These are phyloP conservation scores for Globisporangium middletonii DNA, from an alignment of 352 stramenopile species.

Conservation along the genomic window DNA sequence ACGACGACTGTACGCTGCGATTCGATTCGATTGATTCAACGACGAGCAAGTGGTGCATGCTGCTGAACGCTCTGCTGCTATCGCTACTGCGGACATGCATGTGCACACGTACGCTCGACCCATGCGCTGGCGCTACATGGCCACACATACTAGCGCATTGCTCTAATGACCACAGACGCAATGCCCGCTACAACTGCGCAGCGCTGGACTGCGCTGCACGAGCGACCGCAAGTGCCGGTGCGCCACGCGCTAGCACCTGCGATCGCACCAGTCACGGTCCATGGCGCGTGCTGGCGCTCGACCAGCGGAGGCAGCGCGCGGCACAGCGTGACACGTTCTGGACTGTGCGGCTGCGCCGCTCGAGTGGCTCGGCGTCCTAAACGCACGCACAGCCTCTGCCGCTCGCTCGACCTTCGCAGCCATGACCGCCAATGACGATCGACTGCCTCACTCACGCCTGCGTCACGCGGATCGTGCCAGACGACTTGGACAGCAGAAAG, in stretches of 20 bases:
- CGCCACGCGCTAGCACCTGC: no score
- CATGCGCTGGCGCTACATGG: no score
- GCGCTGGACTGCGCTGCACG: background rate
- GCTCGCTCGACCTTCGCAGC: background rate
- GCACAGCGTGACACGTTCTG: constrained; percentile 3
- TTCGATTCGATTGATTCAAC: background rate
- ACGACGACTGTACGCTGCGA: background rate
- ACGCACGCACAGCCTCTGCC: background rate
- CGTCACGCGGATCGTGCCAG: constrained; percentile 22
- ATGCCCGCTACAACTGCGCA: background rate
- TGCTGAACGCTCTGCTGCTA: background rate
- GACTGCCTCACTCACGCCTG: background rate
- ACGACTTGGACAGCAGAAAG: constrained; percentile 44
- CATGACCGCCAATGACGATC: background rate
- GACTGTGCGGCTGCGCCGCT: background rate
- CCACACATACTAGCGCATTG: no score
- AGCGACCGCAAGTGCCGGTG: background rate
- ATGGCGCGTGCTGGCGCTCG: background rate
- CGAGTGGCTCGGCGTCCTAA: background rate
- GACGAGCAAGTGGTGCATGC: no score
- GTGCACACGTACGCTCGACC: no score
- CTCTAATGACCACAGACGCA: background rate
- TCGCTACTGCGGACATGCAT: background rate
- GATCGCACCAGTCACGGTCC: background rate
- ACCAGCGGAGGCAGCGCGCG: background rate